These are phyloP conservation scores for Coelastrella sp. DNA, from an alignment of 139 green algal species.

Conservation along the genomic window DNA sequence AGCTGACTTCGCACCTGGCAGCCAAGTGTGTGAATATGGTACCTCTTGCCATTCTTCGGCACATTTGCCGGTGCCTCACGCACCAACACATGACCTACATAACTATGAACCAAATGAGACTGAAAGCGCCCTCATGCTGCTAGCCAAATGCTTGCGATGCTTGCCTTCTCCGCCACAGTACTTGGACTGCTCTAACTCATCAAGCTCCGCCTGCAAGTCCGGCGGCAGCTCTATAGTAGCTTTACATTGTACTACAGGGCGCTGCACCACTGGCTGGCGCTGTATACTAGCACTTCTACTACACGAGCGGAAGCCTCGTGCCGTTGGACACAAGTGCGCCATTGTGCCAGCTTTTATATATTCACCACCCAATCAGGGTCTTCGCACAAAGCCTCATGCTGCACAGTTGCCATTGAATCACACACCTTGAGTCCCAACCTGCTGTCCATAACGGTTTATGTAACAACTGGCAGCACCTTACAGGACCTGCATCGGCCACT, in stretches of 20 bases:
- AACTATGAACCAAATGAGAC: background rate
- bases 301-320: background rate
- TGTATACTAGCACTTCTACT: background rate
- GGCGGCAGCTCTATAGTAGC: conserved; percentile 31
- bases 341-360: background rate
- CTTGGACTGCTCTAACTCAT: conserved; percentile 43
- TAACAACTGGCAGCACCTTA: too few species aligned
- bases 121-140: background rate
- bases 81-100: conserved; percentile 58
- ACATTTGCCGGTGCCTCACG: conserved; percentile 51
- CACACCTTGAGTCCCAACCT: too few species aligned
- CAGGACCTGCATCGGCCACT: too few species aligned
- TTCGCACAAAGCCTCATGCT: too few species aligned
- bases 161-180: conserved; percentile 44
- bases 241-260: background rate
- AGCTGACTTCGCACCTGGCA: conserved; percentile 78
- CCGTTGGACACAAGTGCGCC: background rate
- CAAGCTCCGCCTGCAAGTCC: conserved; percentile 39
- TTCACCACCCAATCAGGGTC: too few species aligned
- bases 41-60: conserved; percentile 80
- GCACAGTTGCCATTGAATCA: too few species aligned
- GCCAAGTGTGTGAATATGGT: conserved; percentile 97
- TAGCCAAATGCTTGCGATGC: background rate
- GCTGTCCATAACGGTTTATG: too few species aligned
- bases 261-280: background rate